phyloP scores from a whole-genome alignment of 2,329 filamentous ascomycete genomes.

The Pseudopithomyces chartarum region DNA sequence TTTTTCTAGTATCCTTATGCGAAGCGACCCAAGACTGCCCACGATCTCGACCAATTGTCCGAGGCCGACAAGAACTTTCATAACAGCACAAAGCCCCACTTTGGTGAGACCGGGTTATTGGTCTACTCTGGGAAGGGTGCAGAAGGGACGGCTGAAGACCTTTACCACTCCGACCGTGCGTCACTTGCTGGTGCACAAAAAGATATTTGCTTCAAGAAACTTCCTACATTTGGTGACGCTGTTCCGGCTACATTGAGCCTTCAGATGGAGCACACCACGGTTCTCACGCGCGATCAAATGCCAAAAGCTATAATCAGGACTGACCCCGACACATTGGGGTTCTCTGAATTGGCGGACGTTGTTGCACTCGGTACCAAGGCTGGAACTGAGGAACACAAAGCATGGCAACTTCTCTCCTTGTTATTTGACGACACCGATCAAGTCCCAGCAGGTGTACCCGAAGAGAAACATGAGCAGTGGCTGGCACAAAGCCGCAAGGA shows the following conservation, averaged over 20 bases:
- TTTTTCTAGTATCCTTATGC: conserved; percentile 80
- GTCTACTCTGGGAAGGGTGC: conserved; percentile 63
- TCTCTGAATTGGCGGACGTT: conserved; percentile 56
- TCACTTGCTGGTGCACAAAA: conserved; percentile 67
- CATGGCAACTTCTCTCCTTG: conserved; percentile 86
- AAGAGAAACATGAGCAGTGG: conserved; percentile 49
- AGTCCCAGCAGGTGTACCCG: conserved; percentile 45
- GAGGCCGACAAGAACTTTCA: conserved; percentile 71
- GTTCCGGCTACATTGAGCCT: conserved; percentile 60
- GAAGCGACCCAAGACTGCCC: conserved; percentile 73
- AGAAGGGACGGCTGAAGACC: conserved; percentile 50
- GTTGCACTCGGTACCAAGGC: conserved; percentile 44
- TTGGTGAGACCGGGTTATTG: conserved; percentile 75
- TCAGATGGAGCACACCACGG: conserved; percentile 61
- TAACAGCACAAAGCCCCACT: conserved; percentile 75
- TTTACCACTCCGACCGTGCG: conserved; percentile 60
- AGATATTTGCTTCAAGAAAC: conserved; percentile 68
- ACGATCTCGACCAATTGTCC: conserved; percentile 67
- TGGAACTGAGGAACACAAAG: conserved; percentile 67
- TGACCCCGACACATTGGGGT: conserved; percentile 55
- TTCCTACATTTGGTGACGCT: conserved; percentile 57
- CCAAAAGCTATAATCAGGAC: conserved; percentile 62
- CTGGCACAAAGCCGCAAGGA: conserved; percentile 55
- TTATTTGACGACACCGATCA: conserved; percentile 71
- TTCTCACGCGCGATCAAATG: conserved; percentile 53